Base-by-base conservation (phyloP, 768 basidiomycete species). In the Candolleomyces aberdarensis region DNA sequence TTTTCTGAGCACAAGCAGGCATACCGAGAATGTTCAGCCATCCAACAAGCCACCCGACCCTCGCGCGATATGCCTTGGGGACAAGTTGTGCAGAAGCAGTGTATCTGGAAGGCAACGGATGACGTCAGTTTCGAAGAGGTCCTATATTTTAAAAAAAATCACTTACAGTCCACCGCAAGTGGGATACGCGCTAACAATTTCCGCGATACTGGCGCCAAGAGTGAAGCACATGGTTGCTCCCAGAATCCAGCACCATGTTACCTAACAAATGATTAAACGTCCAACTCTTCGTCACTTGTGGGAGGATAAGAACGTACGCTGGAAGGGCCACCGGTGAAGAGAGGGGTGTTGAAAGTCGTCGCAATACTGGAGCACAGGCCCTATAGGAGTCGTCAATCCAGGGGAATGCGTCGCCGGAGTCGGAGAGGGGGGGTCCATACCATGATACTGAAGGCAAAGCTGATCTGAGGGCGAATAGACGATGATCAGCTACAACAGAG, bases 401-500 rank as follows among this genome's bases (percentile, higher is more conserved):
- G 17, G 19, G 26, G 44, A 50, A 41, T 48, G 52, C 56, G 53
- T 39, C 50, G 19, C 39, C 9, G 5, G 5, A 11, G 43, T 10
- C n/a, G 41, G 57, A 26, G 41, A 55, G 36, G 36, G 11, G 36
- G 36, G 36, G 36, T 36, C 11, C 57, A 43, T 55, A 80, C 84
- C 89, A 91, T 89, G 64, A 90, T 91, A 67, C 86, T 88, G 76
- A 88, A 90, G 19, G 88, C 86, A 70, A 88, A 91, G 68, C 85
- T 85, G 56, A 88, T 88, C 86, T 87, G 62, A 36, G 36, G 36
- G 8, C 36, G 32, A 52, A 41, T 53, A 17, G 49, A 51, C 39
- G 36, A 56, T 63, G n/a, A 57, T 22, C 22, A 20, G 58, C 9
- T 67, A 20, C 40, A 19, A 17, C 17, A 44, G 39, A 47, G 8